A percentile compares a stretch with the other conserved stretches of the same genome.
These are phyloP conservation scores for Rhododendron ferrugineum DNA, from an alignment of 148 eudicot genomes.

Conservation along the genomic window DNA sequence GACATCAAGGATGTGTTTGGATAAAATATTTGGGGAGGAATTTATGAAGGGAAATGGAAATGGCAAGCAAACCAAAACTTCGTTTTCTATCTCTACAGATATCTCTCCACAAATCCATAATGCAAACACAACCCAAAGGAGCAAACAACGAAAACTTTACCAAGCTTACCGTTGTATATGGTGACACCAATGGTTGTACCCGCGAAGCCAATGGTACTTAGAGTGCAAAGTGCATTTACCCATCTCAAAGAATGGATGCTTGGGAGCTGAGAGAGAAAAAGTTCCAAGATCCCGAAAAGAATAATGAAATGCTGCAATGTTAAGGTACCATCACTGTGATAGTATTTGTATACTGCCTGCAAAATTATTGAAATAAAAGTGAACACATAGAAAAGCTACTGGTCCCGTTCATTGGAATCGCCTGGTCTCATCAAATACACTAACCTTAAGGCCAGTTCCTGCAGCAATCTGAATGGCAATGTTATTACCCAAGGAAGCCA, in stretches of 20 bases:
- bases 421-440: not conserved
- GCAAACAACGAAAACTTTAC: not conserved
- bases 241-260: conserved; percentile 38
- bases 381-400: not conserved
- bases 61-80: not conserved
- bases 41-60: not conserved
- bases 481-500: conserved; percentile 47
- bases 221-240: conserved; percentile 38
- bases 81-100: not conserved
- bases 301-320: conserved; percentile 42
- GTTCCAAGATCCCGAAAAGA: conserved; percentile 39
- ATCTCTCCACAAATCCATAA: not conserved
- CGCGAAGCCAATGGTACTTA: conserved; percentile 38
- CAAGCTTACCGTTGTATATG: conserved; percentile 30
- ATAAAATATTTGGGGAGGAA: not conserved
- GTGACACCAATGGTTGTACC: conserved; percentile 40
- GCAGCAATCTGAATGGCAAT: conserved; percentile 50
- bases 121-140: not conserved
- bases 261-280: conserved; percentile 39
- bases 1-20: not conserved
- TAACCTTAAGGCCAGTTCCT: conserved; percentile 46
- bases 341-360: conserved; percentile 42
- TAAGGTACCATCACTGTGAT: conserved; percentile 27
- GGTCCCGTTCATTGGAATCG: not conserved
- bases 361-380: not conserved